Evolutionary conservation across 176 grass and related monocot species (phyloP), one percentile per base, ranked within the genome.

Genomic region (Lolium rigidum): DNA sequence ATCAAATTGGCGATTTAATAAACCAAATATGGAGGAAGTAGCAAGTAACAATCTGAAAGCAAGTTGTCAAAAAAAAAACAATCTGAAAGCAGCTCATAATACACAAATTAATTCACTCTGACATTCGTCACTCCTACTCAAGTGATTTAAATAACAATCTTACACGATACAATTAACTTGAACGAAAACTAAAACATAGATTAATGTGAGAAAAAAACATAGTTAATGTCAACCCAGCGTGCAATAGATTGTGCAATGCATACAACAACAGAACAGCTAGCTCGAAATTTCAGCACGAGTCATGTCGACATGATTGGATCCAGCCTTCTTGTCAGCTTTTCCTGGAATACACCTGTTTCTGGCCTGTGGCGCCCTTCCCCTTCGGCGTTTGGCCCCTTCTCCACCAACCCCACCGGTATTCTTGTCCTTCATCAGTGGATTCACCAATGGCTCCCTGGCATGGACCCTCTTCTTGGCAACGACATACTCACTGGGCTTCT

Each of bases 391-490:
- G 39, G 54, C 63, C 7, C 15, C 63, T 16, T 31, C 28, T 41
- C 6, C 6, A 41, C 39, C 39, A 41, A 41, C 28, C 28, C 28
- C 28, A 31, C 28, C 28, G 28, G 28, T 31, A 31, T 31, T 31
- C 28, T 31, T 31, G 28, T 31, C 28, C 39, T 41, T 41, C 39
- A 41, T 41, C 39, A 4, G 39, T 41, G 3, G 39, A 41, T 41
- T 6, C 39, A 41, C 39, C 39, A 5, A 41, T 41, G 39, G 59
- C 21, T 61, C 24, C 59, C 59, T 61, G 21, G n/a, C 22, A 61
- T 61, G 21, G 24, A 61, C 96, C 96, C 95, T 84, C 96, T 98
- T 31, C 28, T 31, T 31, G 28, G 28, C 28, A 31, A 31, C 28
- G 28, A 31, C 28, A 31, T 1, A 31, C 28, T 31, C 28, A 31